phyloP scores from a whole-genome alignment of 805 yeast species.

The Nakazawaea ishiwadae region DNA sequence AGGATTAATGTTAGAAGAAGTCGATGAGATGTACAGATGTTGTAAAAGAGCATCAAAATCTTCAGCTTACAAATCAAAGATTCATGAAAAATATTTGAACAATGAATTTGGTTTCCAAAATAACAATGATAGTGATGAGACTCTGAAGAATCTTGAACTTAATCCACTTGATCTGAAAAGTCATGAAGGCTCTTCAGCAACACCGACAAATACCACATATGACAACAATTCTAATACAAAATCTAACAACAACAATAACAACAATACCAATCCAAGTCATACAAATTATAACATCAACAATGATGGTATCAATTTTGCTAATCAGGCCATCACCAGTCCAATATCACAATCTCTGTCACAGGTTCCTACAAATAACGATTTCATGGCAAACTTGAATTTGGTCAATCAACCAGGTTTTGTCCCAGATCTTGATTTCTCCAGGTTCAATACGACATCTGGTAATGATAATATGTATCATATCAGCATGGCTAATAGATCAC shows the following conservation, averaged over 20 bases:
- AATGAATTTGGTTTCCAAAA: conserved; percentile 30
- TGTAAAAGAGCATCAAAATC: conserved; percentile 55
- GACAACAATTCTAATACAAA: not conserved
- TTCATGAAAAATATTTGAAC: conserved; percentile 20
- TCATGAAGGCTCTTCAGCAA: conserved; percentile 4
- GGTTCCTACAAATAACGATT: too few species aligned
- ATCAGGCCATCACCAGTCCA: too few species aligned
- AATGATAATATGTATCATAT: conserved; percentile 6
- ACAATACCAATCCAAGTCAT: not conserved
- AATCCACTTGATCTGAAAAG: not conserved
- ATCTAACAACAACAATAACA: not conserved
- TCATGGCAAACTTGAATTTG: not conserved
- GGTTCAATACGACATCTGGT: not conserved
- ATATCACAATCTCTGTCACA: too few species aligned
- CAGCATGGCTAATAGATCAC: conserved; percentile 5
- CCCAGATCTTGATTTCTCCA: conserved; percentile 9
- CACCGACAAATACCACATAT: conserved; percentile 3
- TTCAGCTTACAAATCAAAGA: conserved; percentile 29
- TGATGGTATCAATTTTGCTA: too few species aligned
- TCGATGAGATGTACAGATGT: conserved; percentile 65
- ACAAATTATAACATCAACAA: not conserved
- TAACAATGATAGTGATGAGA: conserved; percentile 24
- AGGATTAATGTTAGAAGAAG: conserved; percentile 76
- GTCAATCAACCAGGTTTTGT: conserved; percentile 1
- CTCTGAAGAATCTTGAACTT: not conserved